Evolutionary conservation across 371 early-diverging fungal species (phyloP).

Genomic region (Scutellospora calospora): DNA sequence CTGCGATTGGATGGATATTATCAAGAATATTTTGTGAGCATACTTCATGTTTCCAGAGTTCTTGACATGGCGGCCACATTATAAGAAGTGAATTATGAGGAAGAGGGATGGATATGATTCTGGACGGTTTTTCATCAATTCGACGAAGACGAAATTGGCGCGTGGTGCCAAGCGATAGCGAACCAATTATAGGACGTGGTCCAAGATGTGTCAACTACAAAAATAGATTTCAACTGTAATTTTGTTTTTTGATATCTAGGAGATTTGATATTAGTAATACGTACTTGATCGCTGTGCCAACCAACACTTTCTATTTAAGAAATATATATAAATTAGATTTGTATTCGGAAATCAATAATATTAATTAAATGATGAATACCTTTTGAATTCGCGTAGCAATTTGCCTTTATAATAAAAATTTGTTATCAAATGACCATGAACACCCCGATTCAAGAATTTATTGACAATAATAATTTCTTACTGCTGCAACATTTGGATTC

Average conservation of each 20-base stretch:
- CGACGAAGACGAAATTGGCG: slow-evolving; percentile 64
- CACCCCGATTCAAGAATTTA: no score
- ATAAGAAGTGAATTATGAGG: slow-evolving; percentile 69
- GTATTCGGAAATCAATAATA: background rate
- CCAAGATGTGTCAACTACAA: slow-evolving; percentile 62
- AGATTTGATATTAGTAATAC: background rate
- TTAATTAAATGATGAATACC: background rate
- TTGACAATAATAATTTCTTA: background rate
- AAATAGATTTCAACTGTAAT: background rate
- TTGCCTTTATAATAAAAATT: slow-evolving; percentile 9
- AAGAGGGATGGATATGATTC: slow-evolving; percentile 60
- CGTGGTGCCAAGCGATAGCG: slow-evolving; percentile 65
- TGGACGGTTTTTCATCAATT: slow-evolving; percentile 46
- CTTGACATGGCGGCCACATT: slow-evolving; percentile 62
- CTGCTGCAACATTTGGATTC: slow-evolving; percentile 56
- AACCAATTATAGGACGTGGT: slow-evolving; percentile 66
- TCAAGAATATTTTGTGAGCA: slow-evolving; percentile 48
- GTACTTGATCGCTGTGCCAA: slow-evolving; percentile 56
- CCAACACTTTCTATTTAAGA: slow-evolving; percentile 52
- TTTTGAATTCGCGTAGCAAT: slow-evolving; percentile 52
- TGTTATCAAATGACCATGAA: no score
- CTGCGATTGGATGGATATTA: slow-evolving; percentile 50
- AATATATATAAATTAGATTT: background rate
- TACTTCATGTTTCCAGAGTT: slow-evolving; percentile 62
- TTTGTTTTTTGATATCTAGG: background rate